Evolutionary conservation across 179 eudicot genomes (phyloP), one percentile per base, ranked within the genome.

Genomic region (Drosera spatulata): DNA sequence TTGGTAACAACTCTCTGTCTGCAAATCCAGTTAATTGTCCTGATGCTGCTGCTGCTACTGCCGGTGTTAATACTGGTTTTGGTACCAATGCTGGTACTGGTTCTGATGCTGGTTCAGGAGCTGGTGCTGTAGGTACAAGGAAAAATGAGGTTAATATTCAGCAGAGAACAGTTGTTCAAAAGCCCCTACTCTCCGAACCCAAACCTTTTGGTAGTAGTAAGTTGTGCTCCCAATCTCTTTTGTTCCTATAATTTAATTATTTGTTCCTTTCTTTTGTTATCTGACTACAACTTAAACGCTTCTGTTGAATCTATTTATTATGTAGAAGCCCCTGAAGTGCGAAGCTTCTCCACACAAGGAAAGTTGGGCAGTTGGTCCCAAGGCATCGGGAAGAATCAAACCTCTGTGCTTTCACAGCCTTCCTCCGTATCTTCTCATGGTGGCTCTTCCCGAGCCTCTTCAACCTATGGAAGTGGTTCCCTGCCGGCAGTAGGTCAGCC

Each of bases 11-110:
- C 59, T 62, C 75, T 50, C 61, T 58, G 55, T 55, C 78, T 59
- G 65, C 63, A 47, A 80, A 77, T 66, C 77, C 77, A 41, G 80
- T 43, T 43, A 7, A 43, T 72, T 59, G 62, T 6, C 69, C 75
- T 4, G 68, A 62, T 59, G 63, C 55, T 65, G 57, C 46, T 68
- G 67, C 57, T 68, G 58, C 64, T 41, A 70, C 78, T 50, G 82
- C 68, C 76, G 41, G 66, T 75, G 45, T 14, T 74, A 66, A 77
- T 74, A 55, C 33, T 22, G 33, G 33, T 22, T 43, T 7, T 43
- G 5, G 6, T 43, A 43, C 5, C 45, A 4, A 43, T 43, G 6
- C 45, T 43, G 6, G 5, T 43, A 7, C 45, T 43, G 45, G 45
- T 43, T 4, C 67, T 43, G 61, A 69, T 33, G 56, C 57, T 44